Evolutionary conservation across 169 alveolate genomes (phyloP), one percentile per base, ranked within the genome.

Genomic region (Sarcocystis neurona): DNA sequence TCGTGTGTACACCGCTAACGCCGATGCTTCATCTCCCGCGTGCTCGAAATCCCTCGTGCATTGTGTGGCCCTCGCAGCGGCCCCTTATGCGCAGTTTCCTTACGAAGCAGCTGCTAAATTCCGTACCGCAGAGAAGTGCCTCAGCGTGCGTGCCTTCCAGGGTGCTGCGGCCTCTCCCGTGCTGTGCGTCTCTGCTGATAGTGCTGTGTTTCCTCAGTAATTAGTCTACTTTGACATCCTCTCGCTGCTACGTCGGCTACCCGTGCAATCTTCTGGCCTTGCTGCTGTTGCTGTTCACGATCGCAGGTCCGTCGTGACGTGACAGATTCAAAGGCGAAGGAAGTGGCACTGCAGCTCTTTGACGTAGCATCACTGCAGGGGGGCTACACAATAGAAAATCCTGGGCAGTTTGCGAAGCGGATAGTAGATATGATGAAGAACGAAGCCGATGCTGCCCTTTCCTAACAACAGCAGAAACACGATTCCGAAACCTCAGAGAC

Each of bases 381-480:
- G 2, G 97, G 97, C 10, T 95, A 95, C 89, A 87, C 88, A 74
- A 91, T 95, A 44, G 95, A 95, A 88, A 96, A 95, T 80, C 95
- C 97, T 0, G 94, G 96, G 23, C 72, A 75, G 58, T 95, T 95
- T 86, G 97, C 97, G 32, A 91, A 92, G 84, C 70, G 95, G 53
- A 95, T 95, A 53, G 85, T 95, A 23, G 90, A 92, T 47, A 75
- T 95, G 93, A 94, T 95, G 97, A 94, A 91, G 72, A 89, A 92
- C 56, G 96, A 94, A 79, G 97, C 97, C 0, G 92, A 90, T 23
- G 56, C 80, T 23, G 87, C 79, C 80, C 85, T 92, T 46, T 78
- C 58, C 80, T 66, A 91, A 79, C 90, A 43, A 72, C 53, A 34
- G 53, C 5, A 72, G 3, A 39, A 72, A 20, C 75, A 63, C 27